These are phyloP conservation scores for Zymoseptoria crescenta DNA, from an alignment of 2,329 filamentous ascomycete genomes.

Conservation along the genomic window DNA sequence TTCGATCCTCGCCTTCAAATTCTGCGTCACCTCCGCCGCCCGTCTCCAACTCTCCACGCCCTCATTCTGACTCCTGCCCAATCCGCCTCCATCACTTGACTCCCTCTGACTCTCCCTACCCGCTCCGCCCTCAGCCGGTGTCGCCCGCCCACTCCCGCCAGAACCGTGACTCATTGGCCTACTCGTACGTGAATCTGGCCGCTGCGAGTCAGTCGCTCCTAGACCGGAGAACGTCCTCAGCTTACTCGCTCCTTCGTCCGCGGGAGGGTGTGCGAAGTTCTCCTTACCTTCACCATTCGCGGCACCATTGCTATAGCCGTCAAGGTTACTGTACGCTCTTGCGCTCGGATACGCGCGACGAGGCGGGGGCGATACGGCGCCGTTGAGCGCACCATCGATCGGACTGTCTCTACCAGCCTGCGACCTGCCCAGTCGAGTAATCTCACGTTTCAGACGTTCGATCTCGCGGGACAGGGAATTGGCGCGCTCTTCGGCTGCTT, in stretches of 20 bases:
- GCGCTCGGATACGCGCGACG: conserved; percentile 16
- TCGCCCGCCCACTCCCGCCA: conserved; percentile 33
- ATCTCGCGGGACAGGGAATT: conserved; percentile 80
- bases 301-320: conserved; percentile 5
- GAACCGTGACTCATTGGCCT: conserved; percentile 20
- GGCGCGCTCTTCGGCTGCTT: conserved; percentile 78
- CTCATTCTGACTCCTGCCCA: conserved; percentile 31
- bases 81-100: conserved; percentile 1
- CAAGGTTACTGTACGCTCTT: conserved; percentile 13
- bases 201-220: conserved; percentile 1
- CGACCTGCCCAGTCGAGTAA: conserved; percentile 47
- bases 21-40: conserved; percentile 94
- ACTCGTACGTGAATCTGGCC: neutral
- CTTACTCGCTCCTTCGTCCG: conserved; percentile 11
- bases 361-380: conserved; percentile 5
- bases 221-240: conserved; percentile 14
- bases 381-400: conserved; percentile 14
- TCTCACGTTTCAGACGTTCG: conserved; percentile 84
- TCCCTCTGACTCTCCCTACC: conserved; percentile 3
- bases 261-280: conserved; percentile 24
- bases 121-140: conserved; percentile 33
- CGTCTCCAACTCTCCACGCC: conserved; percentile 91
- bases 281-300: conserved; percentile 39
- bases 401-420: conserved; percentile 36
- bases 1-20: conserved; percentile 93